Evolutionary conservation across 306 rosid genomes (phyloP), one percentile per base, ranked within the genome.

Genomic region (Geum urbanum): DNA sequence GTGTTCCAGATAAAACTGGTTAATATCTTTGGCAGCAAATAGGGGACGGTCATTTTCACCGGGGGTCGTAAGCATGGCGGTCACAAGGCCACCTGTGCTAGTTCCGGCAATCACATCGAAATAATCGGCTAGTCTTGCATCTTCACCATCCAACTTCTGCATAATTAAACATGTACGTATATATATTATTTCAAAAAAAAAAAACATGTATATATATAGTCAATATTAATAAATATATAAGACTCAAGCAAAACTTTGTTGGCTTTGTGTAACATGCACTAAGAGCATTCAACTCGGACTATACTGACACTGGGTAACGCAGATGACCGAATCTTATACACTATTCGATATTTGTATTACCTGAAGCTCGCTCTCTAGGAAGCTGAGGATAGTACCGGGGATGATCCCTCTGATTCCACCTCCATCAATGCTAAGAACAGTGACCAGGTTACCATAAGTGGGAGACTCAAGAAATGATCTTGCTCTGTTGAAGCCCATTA

Each of bases 381-480:
- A 86, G 24, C 22, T 65, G 67, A 89, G 83, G n/a, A 89, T 81
- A 24, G 82, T 77, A 3, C 79, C 96, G 0, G 88, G 96, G 43
- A 89, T 89, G 48, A 86, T 41, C 50, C 96, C 92, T 71, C 90
- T 80, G 0, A 85, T 78, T 24, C 92, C 92, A 49, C 96, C 96
- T 0, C 92, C 92, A 14, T 89, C 90, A 5, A 89, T 81, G 77
- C 92, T 89, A 40, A 89, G 92, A 69, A 89, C 51, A 20, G 92
- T 86, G 6, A 86, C 68, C 16, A 85, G 20, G 74, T 83, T 81
- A 44, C 92, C 92, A 62, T 84, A 86, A 20, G 88, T 89, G 53
- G 89, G 92, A 46, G 90, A 79, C 47, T 74, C 77, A 51, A 53
- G 48, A 39, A 76, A 67, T 37, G 70, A 65, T 20, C 63, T 48